Base-by-base conservation (phyloP, 345 rosid species). In the Pseudoturritis turrita region DNA sequence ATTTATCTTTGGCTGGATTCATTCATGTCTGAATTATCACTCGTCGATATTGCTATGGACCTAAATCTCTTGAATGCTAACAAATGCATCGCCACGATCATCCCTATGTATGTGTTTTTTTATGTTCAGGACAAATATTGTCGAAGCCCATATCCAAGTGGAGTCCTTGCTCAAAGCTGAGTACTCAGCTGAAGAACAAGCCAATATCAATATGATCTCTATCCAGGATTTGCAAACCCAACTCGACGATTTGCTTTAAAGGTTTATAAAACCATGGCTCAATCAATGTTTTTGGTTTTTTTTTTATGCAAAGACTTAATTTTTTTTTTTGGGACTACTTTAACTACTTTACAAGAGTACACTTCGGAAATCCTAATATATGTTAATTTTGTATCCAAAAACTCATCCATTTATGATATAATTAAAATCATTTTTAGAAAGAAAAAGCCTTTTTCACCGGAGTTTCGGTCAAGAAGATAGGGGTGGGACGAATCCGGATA, bases 141-240 rank as follows among this genome's bases (percentile, higher is more conserved):
- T 91, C 59, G 99, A 95, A 82, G 99, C 99, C 49, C 96, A 95
- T 82, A 52, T 83, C 12, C 97, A 95, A 76, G 86, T 95, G 21
- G 89, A 81, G 60, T 72, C 89, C 19, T 83, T 95, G 67, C 70
- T 95, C 15, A 87, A 77, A 79, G 78, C 80, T 0, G 99, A 95
- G 79, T 95, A 95, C 75, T 81, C 92, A 4, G 68, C 79, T 0
- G 89, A 89, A 81, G 97, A 95, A 54, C 89, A 86, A 78, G 78
- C 68, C 80, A 77, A 70, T 70, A 86, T 91, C 25, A 80, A 82
- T 69, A 85, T 91, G 95, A 81, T 83, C 13, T 62, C 90, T 39
- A 77, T 88, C 23, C 77, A 72, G 3, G 96, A 88, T 63, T 80
- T 89, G 70, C 88, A 95, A 77, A 77, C 85, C 46, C 88, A 89